Conservation (phyloP, 225 moss, liverwort and hornwort species). For the Marchantia paleacea region DNA sequence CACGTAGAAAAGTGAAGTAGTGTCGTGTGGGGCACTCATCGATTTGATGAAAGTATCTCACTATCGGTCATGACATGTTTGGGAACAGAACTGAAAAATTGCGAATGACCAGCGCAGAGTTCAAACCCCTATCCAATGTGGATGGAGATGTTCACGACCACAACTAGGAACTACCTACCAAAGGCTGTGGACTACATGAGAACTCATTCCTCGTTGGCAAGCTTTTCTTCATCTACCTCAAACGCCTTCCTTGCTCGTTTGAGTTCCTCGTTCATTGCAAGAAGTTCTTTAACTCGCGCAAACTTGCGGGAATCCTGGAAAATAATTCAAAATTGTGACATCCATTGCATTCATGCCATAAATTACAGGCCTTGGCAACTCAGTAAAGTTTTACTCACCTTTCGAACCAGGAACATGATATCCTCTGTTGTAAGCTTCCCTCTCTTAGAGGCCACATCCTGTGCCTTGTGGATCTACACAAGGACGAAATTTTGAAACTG, state of each 20-base stretch:
- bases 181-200: background rate
- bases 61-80: too few species aligned
- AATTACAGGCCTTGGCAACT: too few species aligned
- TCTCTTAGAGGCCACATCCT: slow-evolving; percentile 83
- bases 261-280: slow-evolving; percentile 50
- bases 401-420: slow-evolving; percentile 79
- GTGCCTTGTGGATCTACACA: slow-evolving; percentile 64
- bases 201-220: slow-evolving; percentile 35
- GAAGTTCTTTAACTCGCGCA: slow-evolving; percentile 44
- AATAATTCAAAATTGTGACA: too few species aligned
- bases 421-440: slow-evolving; percentile 93
- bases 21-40: too few species aligned
- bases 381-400: slow-evolving; percentile 6
- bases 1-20: too few species aligned
- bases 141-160: too few species aligned
- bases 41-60: too few species aligned
- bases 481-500: background rate
- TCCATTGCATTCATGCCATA: too few species aligned
- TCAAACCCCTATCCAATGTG: too few species aligned
- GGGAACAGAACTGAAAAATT: too few species aligned
- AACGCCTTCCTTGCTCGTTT: slow-evolving; percentile 47
- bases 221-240: slow-evolving; percentile 48
- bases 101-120: too few species aligned
- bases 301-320: slow-evolving; percentile 42
- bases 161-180: too few species aligned